Conservation (phyloP, 208 protist species). For the Crithidia brevicula region DNA sequence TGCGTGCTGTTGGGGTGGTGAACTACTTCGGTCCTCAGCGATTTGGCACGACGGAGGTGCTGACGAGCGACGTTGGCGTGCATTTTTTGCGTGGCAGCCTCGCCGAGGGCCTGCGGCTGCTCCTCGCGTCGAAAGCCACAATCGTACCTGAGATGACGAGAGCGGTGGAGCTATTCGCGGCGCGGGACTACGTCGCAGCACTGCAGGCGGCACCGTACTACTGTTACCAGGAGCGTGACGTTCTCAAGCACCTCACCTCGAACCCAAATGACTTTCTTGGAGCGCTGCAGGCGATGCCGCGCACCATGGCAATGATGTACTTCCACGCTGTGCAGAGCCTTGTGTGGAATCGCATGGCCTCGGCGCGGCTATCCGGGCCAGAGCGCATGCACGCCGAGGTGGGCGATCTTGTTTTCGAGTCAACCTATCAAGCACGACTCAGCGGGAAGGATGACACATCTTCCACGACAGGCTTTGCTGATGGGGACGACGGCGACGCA, state of each 20-base stretch:
- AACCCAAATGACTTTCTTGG: slow-evolving; percentile 75
- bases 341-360: slow-evolving; percentile 94
- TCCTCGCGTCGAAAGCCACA: slow-evolving; percentile 72
- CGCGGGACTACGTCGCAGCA: slow-evolving; percentile 48
- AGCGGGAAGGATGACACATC: slow-evolving; percentile 1
- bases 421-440: slow-evolving; percentile 32
- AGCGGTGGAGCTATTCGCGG: slow-evolving; percentile 37
- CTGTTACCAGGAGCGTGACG: slow-evolving; percentile 83
- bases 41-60: slow-evolving; percentile 92
- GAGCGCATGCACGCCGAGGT: slow-evolving; percentile 43
- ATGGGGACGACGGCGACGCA: not conserved
- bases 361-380: slow-evolving; percentile 61
- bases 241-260: slow-evolving; percentile 75
- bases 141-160: slow-evolving; percentile 59
- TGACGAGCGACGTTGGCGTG: slow-evolving; percentile 92
- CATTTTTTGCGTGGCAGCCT: slow-evolving; percentile 78
- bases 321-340: slow-evolving; percentile 95
- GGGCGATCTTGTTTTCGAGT: slow-evolving; percentile 88
- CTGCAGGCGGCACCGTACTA: slow-evolving; percentile 67
- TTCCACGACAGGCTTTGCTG: not conserved
- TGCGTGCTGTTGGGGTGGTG: slow-evolving; percentile 79
- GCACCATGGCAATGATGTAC: slow-evolving; percentile 92
- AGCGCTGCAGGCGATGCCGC: slow-evolving; percentile 76
- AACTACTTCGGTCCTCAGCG: slow-evolving; percentile 97
- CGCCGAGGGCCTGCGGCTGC: slow-evolving; percentile 61